Base-by-base conservation (phyloP, 2,329 filamentous ascomycete genomes). In the Endocalyx cinctus region DNA sequence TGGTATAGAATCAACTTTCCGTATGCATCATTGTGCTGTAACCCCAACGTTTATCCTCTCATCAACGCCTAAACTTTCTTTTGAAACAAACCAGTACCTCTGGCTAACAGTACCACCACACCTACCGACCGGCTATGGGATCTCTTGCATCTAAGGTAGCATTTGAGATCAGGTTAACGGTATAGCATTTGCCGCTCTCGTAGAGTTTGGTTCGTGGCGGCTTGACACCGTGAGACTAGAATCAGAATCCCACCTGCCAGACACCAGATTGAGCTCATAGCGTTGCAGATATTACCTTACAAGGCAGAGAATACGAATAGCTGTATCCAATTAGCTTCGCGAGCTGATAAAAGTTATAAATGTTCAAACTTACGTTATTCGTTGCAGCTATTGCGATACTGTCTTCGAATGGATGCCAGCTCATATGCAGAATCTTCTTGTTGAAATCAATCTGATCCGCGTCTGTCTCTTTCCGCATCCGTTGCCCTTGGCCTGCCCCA, bases 391-490 rank as follows among this genome's bases (percentile, higher is more conserved):
- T 98, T 37, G 92, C 92, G 67, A 98, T 98, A 69, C 90, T 97
- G 68, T 98, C 90, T 67, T 98, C 92, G 55, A 94, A 96, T 30
- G 92, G 92, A 79, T 98, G 92, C 92, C 92, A 98, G 68, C 90
- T 97, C 92, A 98, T 98, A 63, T 98, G 92, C 58, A 98, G 63
- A 54, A 98, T 98, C 78, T 98, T 98, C 78, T 97, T 98, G 76
- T 97, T 97, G 67, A 97, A 98, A 65, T 98, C 92, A 63, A 97
- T 97, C 69, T 97, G 90, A 63, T 98, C 90, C 38, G 92, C 92
- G 63, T 98, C 92, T 33, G 92, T 98, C 70, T 98, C 92, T 69
- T 96, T 97, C 56, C 89, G 83, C 92, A 98, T 97, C 51, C 92
- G 79, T 59, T 92, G 87, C 37, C 87, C 88, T 55, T 89, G 85